Base-by-base conservation (phyloP, 257 asterid genomes). In the Phtheirospermum japonicum region DNA sequence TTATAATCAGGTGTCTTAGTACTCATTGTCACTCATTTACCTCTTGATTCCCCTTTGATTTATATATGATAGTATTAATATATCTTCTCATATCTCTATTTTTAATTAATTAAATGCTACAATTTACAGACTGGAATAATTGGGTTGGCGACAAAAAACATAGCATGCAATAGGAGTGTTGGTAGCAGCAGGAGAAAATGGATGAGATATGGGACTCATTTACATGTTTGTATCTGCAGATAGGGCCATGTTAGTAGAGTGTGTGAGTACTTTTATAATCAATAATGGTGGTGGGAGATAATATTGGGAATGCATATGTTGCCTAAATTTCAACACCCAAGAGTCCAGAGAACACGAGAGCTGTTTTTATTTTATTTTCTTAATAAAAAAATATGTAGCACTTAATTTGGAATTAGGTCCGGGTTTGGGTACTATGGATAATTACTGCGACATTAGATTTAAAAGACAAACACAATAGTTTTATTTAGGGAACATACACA, bases 151-250 rank as follows among this genome's bases (percentile, higher is more conserved):
- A 73, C 77, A 73, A 67, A 66, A 56, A 26, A 57, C 43, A 64
- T 26, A 46, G 37, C 62, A 32, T 65, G 63, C 49, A 36, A 17
- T 4, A 32, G 18, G 54, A 37, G 13, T 16, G 16, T 23, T 23
- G 3, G 28, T 23, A 23, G 28, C 28, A 30, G 48, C 70, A 48
- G 48, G 61, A 48, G 52, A 31, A 64, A 52, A 65, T 71, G 76
- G 76, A 26, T 59, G 48, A 17, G 72, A 66, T 17, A 66, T 72
- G 76, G 76, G 61, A 61, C 72, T 52, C 37, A 42, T 52, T 9
- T 34, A 45, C 40, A 19, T 57, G 58, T 59, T 50, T 71, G 57
- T 43, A 57, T 36, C 18, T 57, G 70, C 36, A 28, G 13, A 9
- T 31, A 17, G 55, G 9, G 40, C 40, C 40, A 34, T 34, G 40